Base-by-base conservation (phyloP, 176 grass and related monocot species). In the Carex kokanica region DNA sequence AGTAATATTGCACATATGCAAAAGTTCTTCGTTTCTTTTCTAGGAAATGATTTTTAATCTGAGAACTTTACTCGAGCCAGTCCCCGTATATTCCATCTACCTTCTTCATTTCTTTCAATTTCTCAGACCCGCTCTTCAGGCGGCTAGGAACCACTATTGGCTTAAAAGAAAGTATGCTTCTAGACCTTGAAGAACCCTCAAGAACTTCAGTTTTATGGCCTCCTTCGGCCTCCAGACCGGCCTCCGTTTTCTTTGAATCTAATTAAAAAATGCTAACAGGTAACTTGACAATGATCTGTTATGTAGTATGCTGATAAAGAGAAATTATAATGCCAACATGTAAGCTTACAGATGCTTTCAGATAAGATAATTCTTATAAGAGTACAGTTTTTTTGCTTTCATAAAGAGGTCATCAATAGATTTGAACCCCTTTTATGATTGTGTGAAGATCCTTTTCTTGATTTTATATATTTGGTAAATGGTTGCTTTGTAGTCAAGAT, bases 51-150 rank as follows among this genome's bases (percentile, higher is more conserved):
- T 66, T 82, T 65, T 49, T 21, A 67, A 82, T 82, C 43, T 31
- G 15, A 45, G 11, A 82, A 49, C 2, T 67, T 82, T 47, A 65
- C 5, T 82, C 56, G 2, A 49, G 80, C 80, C 80, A 82, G 40
- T 82, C 80, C 29, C 80, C 80, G 17, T 82, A 82, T 21, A 82
- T 82, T 8, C 40, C 80, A 47, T 63, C 38, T 47, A 82, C 45
- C 38, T 82, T 82, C 14, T 66, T 82, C 60, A 82, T 66, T 51
- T 64, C 61, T 32, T 65, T 61, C 59, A 82, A 82, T 66, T 82
- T 82, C 38, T 82, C 58, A 2, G 80, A 15, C 17, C 80, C 61
- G 6, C 43, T 64, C 47, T 82, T 82, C 15, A n/a, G 60, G 20
- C 41, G 38, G 60, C 60, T 64, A 43, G 23, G n/a, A 47, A 45